Evolutionary conservation across 2,329 filamentous ascomycete species (phyloP), one percentile per base, ranked within the genome.

Genomic region (Trichoderma sp.): DNA sequence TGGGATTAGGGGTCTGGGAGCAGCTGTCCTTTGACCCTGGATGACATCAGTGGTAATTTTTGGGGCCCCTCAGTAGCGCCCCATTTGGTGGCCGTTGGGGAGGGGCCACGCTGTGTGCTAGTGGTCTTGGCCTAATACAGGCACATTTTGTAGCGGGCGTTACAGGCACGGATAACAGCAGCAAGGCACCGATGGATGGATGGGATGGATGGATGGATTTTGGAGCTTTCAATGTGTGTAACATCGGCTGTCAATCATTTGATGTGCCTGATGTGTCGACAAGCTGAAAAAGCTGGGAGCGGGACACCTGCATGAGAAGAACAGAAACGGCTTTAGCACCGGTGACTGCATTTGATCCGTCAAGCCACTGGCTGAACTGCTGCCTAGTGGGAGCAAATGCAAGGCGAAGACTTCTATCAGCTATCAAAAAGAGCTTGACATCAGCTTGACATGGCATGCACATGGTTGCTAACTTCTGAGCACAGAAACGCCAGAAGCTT

Each of bases 11-110:
- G 71, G 71, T 63, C 60, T 35, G 60, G 31, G 16, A 63, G 60
- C 31, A 9, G 21, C 16, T 62, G 16, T 62, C 21, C 27, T 29
- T n/a, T 31, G 27, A 59, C 27, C 14, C n/a, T 45, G 74, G 50
- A 77, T 77, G 74, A 77, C 76, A 77, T 77, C 73, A 73, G 59
- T 50, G 35, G 74, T 65, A 76, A 77, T 76, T 63, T 71, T 76
- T 41, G 27, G 71, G 60, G 60, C 41, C 69, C 68, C 60, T 56
- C 41, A 64, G 14, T 56, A 29, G 59, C 69, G 68, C 60, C 59
- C 69, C 68, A 72, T 63, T 45, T 21, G 27, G 65, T 27, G 14
- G 18, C 65, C 18, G n/a, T 24, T 63, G 29, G n/a, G 29, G 29
- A 33, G 60, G 60, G n/a, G 31, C 60, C 60, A 18, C 35, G 31